A percentile compares a stretch with the other conserved stretches of the same genome.
phyloP scores from a whole-genome alignment of 2,329 filamentous ascomycete genomes.

The Cercospora sp. region DNA sequence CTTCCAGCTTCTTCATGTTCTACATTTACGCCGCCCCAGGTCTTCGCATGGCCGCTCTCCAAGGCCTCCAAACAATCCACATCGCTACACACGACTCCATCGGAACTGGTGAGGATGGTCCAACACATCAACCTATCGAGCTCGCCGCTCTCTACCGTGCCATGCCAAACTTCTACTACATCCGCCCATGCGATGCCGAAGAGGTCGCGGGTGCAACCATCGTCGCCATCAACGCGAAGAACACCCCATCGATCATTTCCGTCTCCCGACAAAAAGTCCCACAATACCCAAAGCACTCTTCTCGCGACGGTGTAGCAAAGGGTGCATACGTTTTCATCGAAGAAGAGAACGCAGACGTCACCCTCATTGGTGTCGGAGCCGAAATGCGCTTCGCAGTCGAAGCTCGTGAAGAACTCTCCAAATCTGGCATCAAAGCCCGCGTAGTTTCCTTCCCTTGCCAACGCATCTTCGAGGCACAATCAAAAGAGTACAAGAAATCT shows the following conservation, averaged over 20 bases:
- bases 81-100: slow-evolving; percentile 44
- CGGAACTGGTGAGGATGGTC: slow-evolving; percentile 41
- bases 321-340: slow-evolving; percentile 47
- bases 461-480: slow-evolving; percentile 52
- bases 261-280: slow-evolving; percentile 46
- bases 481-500: slow-evolving; percentile 48
- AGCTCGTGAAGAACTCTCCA: slow-evolving; percentile 39
- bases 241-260: slow-evolving; percentile 48
- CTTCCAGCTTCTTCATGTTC: slow-evolving; percentile 44
- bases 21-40: slow-evolving; percentile 43
- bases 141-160: slow-evolving; percentile 40
- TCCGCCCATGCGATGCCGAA: slow-evolving; percentile 41
- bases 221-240: slow-evolving; percentile 43
- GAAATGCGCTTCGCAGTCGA: slow-evolving; percentile 52
- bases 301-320: slow-evolving; percentile 41
- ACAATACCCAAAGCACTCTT: slow-evolving; percentile 42
- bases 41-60: slow-evolving; percentile 42
- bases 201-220: slow-evolving; percentile 46
- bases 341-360: slow-evolving; percentile 44
- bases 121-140: slow-evolving; percentile 43
- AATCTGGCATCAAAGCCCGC: slow-evolving; percentile 46
- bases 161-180: slow-evolving; percentile 44
- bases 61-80: slow-evolving; percentile 41
- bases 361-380: slow-evolving; percentile 53
- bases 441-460: slow-evolving; percentile 55